Evolutionary conservation across 2,329 filamentous ascomycete species (phyloP).

Genomic region (Venturia oleaginea): DNA sequence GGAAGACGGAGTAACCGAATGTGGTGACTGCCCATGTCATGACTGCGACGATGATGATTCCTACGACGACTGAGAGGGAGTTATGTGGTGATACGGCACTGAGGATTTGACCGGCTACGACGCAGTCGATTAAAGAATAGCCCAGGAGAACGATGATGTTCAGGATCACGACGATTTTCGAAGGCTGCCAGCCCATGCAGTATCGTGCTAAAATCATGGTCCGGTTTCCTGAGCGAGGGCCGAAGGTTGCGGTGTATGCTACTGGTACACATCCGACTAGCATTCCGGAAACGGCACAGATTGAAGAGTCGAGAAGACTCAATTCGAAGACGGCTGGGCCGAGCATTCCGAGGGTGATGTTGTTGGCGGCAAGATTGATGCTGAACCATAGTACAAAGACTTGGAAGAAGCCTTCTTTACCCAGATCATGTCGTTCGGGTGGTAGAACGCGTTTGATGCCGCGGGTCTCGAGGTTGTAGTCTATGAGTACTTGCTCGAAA

Average conservation of each 20-base stretch:
- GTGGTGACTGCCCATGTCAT: slow-evolving; percentile 22
- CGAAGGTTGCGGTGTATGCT: slow-evolving; percentile 54
- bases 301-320: slow-evolving; percentile 47
- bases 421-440: slow-evolving; percentile 41
- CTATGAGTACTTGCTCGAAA: slow-evolving; percentile 34
- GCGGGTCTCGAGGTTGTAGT: slow-evolving; percentile 49
- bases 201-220: slow-evolving; percentile 55
- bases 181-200: slow-evolving; percentile 57
- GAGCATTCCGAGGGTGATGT: slow-evolving; percentile 55
- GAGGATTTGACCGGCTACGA: slow-evolving; percentile 52
- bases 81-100: slow-evolving; percentile 50
- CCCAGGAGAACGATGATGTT: slow-evolving; percentile 55
- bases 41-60: slow-evolving; percentile 47
- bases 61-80: slow-evolving; percentile 48
- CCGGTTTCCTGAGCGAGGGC: slow-evolving; percentile 51
- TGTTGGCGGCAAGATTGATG: slow-evolving; percentile 54
- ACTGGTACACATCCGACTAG: slow-evolving; percentile 46
- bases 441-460: slow-evolving; percentile 51
- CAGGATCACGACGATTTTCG: slow-evolving; percentile 53
- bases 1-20: slow-evolving; percentile 23
- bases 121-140: slow-evolving; percentile 54
- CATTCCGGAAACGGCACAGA: slow-evolving; percentile 50
- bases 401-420: slow-evolving; percentile 14
- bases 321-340: slow-evolving; percentile 50
- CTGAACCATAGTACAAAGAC: slow-evolving; percentile 49